phyloP scores from a whole-genome alignment of 805 yeast species.

The Brettanomyces custersianus region DNA sequence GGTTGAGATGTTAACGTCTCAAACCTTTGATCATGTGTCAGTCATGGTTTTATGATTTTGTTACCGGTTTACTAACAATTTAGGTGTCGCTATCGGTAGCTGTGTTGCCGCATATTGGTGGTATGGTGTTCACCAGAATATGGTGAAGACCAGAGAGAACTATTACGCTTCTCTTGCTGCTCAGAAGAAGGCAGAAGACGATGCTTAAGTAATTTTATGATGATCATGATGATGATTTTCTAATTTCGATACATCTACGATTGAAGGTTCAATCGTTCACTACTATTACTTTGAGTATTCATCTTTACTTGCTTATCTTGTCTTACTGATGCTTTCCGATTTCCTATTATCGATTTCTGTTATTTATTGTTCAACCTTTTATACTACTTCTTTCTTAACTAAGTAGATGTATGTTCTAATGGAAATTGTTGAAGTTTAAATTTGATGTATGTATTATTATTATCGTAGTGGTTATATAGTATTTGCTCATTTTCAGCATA shows the following conservation, averaged over 20 bases:
- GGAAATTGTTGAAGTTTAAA: no score
- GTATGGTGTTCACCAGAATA: constrained; percentile 73
- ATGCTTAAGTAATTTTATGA: constrained; percentile 13
- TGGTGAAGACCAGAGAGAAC: constrained; percentile 69
- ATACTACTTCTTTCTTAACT: no score
- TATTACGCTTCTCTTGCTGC: constrained; percentile 75
- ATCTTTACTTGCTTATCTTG: background rate
- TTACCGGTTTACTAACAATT: no score
- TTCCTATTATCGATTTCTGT: background rate
- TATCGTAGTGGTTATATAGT: no score
- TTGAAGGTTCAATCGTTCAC: background rate
- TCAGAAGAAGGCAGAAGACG: constrained; percentile 55
- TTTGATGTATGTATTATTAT: no score
- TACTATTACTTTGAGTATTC: background rate
- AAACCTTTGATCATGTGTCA: background rate
- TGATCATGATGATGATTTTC: no score
- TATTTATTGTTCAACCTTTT: no score
- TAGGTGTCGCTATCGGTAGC: constrained; percentile 23
- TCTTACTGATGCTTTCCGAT: background rate
- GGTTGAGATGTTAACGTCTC: background rate
- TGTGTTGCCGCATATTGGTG: constrained; percentile 71
- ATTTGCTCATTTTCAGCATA: no score
- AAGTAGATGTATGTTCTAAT: no score
- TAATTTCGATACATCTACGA: background rate
- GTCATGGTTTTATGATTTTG: background rate